Percentiles rank a stretch among this genome's conserved stretches.
Conservation (phyloP, 257 asterid species). For the Primulina eburnea region DNA sequence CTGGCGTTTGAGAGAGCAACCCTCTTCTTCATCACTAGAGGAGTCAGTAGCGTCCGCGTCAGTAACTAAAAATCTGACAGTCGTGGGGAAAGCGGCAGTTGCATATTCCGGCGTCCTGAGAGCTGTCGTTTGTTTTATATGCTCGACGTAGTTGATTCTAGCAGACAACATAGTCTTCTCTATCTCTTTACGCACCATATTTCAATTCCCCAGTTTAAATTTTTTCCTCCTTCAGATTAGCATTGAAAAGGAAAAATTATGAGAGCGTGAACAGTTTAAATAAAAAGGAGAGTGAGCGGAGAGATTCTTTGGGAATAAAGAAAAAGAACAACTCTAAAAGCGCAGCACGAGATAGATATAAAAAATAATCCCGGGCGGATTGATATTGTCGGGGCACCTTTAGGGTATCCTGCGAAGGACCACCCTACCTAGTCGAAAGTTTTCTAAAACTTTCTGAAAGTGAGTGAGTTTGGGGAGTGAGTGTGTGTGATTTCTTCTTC, state of each 20-base stretch:
- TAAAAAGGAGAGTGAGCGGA: conserved; percentile 12
- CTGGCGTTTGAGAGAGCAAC: conserved; percentile 27
- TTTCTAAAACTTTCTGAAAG: no score
- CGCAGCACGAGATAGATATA: conserved; percentile 22
- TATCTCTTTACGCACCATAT: conserved; percentile 14
- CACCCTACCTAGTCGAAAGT: no score
- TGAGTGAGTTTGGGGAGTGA: not conserved
- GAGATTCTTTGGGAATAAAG: conserved; percentile 56
- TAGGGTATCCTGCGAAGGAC: no score
- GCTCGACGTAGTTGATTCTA: conserved; percentile 59
- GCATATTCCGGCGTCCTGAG: conserved; percentile 20
- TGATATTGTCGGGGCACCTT: no score
- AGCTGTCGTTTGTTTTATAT: conserved; percentile 44
- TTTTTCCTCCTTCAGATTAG: conserved; percentile 45
- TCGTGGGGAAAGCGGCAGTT: conserved; percentile 32
- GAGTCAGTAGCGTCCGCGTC: conserved; percentile 94
- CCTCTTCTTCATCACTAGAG: conserved; percentile 70
- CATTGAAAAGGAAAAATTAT: conserved; percentile 51
- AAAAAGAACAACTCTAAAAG: conserved; percentile 46
- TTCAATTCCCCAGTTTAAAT: not conserved
- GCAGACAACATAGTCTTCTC: conserved; percentile 30
- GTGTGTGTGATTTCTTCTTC: no score
- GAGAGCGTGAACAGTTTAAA: conserved; percentile 24
- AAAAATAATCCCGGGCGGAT: not conserved
- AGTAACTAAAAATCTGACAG: conserved; percentile 65